Percentiles rank a stretch among this genome's conserved stretches.
phyloP scores from a whole-genome alignment of 2,329 filamentous ascomycete species.

The Remersonia thermophila region DNA sequence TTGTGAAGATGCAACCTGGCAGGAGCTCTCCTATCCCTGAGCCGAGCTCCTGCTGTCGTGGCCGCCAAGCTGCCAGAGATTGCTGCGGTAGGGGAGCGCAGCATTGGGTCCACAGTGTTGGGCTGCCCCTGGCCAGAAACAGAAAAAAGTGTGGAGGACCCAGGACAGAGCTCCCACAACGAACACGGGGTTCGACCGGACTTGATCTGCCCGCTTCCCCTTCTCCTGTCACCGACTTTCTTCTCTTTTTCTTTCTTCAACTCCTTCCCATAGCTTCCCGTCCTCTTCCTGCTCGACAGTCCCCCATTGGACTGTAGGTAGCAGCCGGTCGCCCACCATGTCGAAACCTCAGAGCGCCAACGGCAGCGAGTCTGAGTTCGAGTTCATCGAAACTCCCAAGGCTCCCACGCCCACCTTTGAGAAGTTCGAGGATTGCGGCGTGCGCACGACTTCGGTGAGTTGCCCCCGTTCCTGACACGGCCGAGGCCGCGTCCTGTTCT shows the following conservation, averaged over 20 bases:
- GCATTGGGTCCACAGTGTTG: too few species aligned
- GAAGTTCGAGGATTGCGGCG: constrained; percentile 42
- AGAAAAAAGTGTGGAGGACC: constrained; percentile 8
- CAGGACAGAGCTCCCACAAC: constrained; percentile 6
- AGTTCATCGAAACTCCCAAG: constrained; percentile 50
- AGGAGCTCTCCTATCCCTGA: too few species aligned
- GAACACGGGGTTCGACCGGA: neutral
- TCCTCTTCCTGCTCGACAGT: constrained; percentile 9
- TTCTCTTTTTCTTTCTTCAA: constrained; percentile 1
- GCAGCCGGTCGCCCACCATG: constrained; percentile 25
- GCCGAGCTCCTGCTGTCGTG: too few species aligned
- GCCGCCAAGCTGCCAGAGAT: too few species aligned
- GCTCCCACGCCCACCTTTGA: constrained; percentile 36
- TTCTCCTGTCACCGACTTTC: neutral
- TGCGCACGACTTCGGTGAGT: constrained; percentile 42
- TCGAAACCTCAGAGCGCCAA: constrained; percentile 36
- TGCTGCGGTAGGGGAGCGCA: neutral
- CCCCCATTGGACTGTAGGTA: constrained; percentile 11
- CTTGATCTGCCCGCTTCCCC: neutral
- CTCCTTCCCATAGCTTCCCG: constrained; percentile 1
- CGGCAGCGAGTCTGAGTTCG: constrained; percentile 44
- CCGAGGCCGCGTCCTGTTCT: neutral
- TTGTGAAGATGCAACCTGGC: too few species aligned
- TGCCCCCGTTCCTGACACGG: neutral
- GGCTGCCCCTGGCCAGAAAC: constrained; percentile 6